phyloP scores from a whole-genome alignment of 306 rosid species.

The Citrullus amarus region DNA sequence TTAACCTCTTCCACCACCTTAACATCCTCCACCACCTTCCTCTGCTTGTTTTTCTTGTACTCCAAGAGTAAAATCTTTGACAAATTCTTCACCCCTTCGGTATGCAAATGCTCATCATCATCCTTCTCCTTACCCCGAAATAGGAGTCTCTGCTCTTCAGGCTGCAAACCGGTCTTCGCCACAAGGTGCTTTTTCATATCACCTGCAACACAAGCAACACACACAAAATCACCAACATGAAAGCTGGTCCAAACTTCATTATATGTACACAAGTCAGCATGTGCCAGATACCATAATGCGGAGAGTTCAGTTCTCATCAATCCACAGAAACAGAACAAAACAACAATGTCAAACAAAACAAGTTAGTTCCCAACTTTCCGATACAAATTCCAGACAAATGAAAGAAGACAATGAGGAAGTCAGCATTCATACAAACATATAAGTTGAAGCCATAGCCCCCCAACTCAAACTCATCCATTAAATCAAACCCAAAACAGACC shows the following conservation, averaged over 20 bases:
- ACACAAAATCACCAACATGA: constrained; percentile 13
- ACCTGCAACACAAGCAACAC: constrained; percentile 32
- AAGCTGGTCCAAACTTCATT: background rate
- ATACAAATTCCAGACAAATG: background rate
- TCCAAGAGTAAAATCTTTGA: constrained; percentile 64
- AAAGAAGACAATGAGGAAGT: background rate
- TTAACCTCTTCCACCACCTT: constrained; percentile 35
- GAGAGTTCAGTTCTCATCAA: background rate
- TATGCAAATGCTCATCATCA: constrained; percentile 51
- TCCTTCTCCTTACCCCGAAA: constrained; percentile 64
- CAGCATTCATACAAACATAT: background rate
- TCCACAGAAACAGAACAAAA: background rate
- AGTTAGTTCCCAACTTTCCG: background rate
- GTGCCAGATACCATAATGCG: background rate
- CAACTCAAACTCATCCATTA: background rate
- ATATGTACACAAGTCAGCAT: background rate
- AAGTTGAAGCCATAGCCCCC: background rate
- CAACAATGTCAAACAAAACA: background rate
- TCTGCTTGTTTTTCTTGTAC: constrained; percentile 35
- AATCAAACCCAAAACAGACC: background rate
- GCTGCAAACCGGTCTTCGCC: constrained; percentile 53
- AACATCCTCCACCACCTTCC: constrained; percentile 39
- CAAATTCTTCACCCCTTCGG: constrained; percentile 65
- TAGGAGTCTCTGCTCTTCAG: constrained; percentile 54
- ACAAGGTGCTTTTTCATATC: constrained; percentile 50